Evolutionary conservation across 2,329 filamentous ascomycete species (phyloP), one percentile per base, ranked within the genome.

Genomic region (Aspergillus neotritici): DNA sequence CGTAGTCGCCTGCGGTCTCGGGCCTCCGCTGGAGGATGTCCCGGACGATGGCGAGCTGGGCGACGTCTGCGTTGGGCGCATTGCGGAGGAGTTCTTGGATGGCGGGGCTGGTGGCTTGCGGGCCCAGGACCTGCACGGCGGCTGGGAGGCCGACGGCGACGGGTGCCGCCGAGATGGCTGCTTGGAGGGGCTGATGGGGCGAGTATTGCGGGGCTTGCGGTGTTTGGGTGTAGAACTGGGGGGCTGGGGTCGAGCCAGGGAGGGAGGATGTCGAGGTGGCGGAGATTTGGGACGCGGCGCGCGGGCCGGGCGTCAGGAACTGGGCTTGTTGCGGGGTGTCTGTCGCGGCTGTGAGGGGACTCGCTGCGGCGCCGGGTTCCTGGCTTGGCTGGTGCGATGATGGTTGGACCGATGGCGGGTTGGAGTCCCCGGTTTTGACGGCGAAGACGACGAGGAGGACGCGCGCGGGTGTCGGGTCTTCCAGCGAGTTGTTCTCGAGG

Each of bases 371-470:
- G 43, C 57, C 41, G 28, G 62, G 61, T 54, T 62, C 63, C 55
- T 60, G 56, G 52, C 51, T 66, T 45, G 59, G 49, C 32, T 56
- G 61, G 57, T 72, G 56, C 46, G 69, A 64, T 43, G 71, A 51
- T 41, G 68, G 60, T 38, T 67, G 66, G 3, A 67, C 57, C 39
- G 70, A 65, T 44, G 67, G 52, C 34, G 61, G 63, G 50, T 61
- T 68, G 9, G 61, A 69, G 30, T 69, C 69, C 53, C 68, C 66
- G 37, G 83, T 83, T 30, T 86, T 80, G 50, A 94, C 87, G 3
- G 96, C 87, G 50, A 97, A 85, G 1, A 91, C 86, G 15, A 90
- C 80, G 7, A 97, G 73, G 30, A 98, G 72, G 69, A 93, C 80
- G 1, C 87, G 82, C 52, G 94, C 84, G 0, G 81, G 74, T 12